phyloP scores from a whole-genome alignment of 345 rosid species.

The Pistacia vera region DNA sequence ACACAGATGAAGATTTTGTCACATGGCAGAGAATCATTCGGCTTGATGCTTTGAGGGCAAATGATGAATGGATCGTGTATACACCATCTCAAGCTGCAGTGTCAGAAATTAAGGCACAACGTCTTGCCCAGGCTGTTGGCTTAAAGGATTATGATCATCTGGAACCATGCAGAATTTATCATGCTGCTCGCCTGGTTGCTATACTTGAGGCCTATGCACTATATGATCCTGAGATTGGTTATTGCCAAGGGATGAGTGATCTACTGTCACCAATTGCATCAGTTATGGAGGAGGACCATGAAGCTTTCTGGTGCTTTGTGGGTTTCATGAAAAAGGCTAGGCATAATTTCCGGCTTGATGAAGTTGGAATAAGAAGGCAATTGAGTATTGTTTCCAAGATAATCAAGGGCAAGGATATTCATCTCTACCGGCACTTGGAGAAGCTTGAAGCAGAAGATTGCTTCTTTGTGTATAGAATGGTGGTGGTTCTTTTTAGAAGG shows the following conservation, averaged over 20 bases:
- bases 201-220: conserved; percentile 94
- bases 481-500: conserved; percentile 86
- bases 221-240: conserved; percentile 78
- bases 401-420: conserved; percentile 77
- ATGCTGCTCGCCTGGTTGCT: conserved; percentile 83
- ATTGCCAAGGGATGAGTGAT: conserved; percentile 99
- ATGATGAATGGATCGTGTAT: conserved; percentile 72
- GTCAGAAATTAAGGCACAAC: conserved; percentile 54
- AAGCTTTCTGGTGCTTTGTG: conserved; percentile 93
- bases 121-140: conserved; percentile 64
- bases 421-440: conserved; percentile 85
- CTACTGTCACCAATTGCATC: conserved; percentile 78
- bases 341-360: conserved; percentile 92
- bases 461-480: conserved; percentile 95
- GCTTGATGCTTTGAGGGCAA: conserved; percentile 89
- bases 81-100: conserved; percentile 73
- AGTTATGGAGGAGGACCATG: conserved; percentile 74
- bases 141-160: conserved; percentile 78
- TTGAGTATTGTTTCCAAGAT: conserved; percentile 79
- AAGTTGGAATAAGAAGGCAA: conserved; percentile 89
- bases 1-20: conserved; percentile 68
- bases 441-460: conserved; percentile 92
- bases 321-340: conserved; percentile 96
- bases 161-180: conserved; percentile 78
- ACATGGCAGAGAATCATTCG: conserved; percentile 93